phyloP scores from a whole-genome alignment of 2,329 filamentous ascomycete genomes.

The Orbilia ellipsospora region DNA sequence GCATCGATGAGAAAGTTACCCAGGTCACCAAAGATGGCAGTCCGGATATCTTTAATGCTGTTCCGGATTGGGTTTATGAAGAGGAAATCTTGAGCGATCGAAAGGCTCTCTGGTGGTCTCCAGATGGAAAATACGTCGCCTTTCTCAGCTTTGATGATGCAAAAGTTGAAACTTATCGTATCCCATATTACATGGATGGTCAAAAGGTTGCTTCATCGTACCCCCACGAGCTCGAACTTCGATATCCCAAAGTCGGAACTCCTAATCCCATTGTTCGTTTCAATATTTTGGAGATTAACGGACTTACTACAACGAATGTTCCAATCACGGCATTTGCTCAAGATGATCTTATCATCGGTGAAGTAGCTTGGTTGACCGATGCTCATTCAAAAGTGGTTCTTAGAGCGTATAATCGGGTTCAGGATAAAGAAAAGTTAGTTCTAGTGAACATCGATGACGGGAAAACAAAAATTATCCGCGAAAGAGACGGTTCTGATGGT shows the following conservation, averaged over 20 bases:
- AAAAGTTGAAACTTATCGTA: conserved; percentile 72
- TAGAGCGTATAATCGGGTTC: conserved; percentile 75
- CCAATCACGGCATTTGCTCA: conserved; percentile 70
- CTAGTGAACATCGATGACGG: conserved; percentile 68
- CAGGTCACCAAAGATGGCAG: conserved; percentile 72
- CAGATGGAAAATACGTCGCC: conserved; percentile 68
- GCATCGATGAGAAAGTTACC: conserved; percentile 67
- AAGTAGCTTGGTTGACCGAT: conserved; percentile 75
- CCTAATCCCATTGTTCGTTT: conserved; percentile 74
- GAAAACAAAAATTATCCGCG: conserved; percentile 66
- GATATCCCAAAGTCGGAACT: conserved; percentile 76
- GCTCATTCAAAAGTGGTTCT: conserved; percentile 72
- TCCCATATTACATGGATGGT: conserved; percentile 75
- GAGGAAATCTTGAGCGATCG: conserved; percentile 69
- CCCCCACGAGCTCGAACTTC: conserved; percentile 71
- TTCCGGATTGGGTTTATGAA: conserved; percentile 75
- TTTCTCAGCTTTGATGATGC: conserved; percentile 73
- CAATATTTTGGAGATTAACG: conserved; percentile 68
- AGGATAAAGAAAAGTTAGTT: conserved; percentile 73
- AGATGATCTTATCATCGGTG: conserved; percentile 74
- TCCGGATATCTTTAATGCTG: conserved; percentile 72
- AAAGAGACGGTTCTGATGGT: conserved; percentile 65
- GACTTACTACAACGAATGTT: conserved; percentile 64
- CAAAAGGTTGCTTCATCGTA: conserved; percentile 71
- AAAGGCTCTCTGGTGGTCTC: conserved; percentile 70